Conservation (phyloP, 257 asterid species). For the Lavandula angustifolia region DNA sequence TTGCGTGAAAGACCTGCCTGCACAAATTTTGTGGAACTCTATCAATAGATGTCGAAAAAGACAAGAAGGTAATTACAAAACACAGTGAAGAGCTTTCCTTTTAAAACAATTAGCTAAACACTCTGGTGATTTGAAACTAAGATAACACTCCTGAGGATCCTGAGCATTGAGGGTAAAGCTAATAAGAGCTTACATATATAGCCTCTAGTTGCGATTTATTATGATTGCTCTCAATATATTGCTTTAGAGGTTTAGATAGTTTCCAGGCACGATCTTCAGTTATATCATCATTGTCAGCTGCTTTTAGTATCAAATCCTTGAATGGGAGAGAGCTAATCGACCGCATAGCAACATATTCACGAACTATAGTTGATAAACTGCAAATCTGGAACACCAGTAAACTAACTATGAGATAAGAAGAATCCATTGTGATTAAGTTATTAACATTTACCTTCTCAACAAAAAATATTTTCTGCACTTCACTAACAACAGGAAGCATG, state of each 20-base stretch:
- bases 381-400: conserved; percentile 56
- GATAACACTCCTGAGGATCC: conserved; percentile 20
- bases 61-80: conserved; percentile 11
- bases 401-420: conserved; percentile 6
- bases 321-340: conserved; percentile 83
- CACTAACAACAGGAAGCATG: conserved; percentile 61
- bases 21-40: conserved; percentile 37
- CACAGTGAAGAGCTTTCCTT: background rate
- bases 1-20: conserved; percentile 95
- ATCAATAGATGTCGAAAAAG: conserved; percentile 25
- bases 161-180: conserved; percentile 24
- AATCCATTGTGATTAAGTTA: conserved; percentile 7
- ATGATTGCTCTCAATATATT: conserved; percentile 68
- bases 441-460: conserved; percentile 60
- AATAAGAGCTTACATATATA: conserved; percentile 68
- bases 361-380: conserved; percentile 90
- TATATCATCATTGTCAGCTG: conserved; percentile 48
- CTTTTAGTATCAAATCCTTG: conserved; percentile 78
- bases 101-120: conserved; percentile 12
- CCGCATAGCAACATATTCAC: conserved; percentile 85
- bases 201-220: conserved; percentile 86
- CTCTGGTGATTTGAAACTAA: conserved; percentile 13
- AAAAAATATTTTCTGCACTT: conserved; percentile 38
- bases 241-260: conserved; percentile 67
- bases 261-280: conserved; percentile 87